Evolutionary conservation across 495 filamentous ascomycete species (phyloP), one percentile per base, ranked within the genome.

Genomic region (Margaritispora aquatica): DNA sequence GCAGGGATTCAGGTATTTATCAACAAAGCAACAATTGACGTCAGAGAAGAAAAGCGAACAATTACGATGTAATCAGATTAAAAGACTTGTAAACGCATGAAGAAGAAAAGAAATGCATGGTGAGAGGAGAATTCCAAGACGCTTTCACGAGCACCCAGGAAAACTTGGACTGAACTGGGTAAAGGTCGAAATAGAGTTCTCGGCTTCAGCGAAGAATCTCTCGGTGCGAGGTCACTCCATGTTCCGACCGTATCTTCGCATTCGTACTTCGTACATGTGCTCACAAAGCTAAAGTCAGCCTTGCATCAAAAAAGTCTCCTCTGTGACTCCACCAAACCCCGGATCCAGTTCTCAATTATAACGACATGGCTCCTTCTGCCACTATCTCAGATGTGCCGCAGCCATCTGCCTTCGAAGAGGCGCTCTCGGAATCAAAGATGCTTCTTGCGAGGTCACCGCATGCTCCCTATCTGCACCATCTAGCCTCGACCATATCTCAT

Each of bases 401-500:
- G 20, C 26, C 27, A 15, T 66, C 64, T 34, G 47, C 58, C 4
- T 29, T 63, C 13, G 47, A 61, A 51, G 52, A 61, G 24, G 22
- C 21, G 8, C 26, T 64, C 22, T 22, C 56, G 9, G 21, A 31
- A 9, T 44, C 57, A 13, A 50, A 54, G 21, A 11, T 23, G 20
- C 36, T 26, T 31, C 22, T 46, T 19, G 26, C 41, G 48, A 31
- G 24, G 21, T 58, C 56, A 9, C 19, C 58, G 2, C 61, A 68
- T 26, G 60, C 61, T 1, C 44, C 60, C 7, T 55, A 67, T 29
- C 64, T 69, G 0, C 57, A 63, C 26, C 67, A 76, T 46, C 82
- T 91, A 51, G 84, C 89, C 22, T 70, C 80, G 27, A 82, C 88
- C 61, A 80, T 95, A 63, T 77, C 84, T 26, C 84, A 94, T 69